A percentile compares a stretch with the other conserved stretches of the same genome.
Conservation (phyloP, 108 stramenopile species). For the Nannochloropsis oceanica region DNA sequence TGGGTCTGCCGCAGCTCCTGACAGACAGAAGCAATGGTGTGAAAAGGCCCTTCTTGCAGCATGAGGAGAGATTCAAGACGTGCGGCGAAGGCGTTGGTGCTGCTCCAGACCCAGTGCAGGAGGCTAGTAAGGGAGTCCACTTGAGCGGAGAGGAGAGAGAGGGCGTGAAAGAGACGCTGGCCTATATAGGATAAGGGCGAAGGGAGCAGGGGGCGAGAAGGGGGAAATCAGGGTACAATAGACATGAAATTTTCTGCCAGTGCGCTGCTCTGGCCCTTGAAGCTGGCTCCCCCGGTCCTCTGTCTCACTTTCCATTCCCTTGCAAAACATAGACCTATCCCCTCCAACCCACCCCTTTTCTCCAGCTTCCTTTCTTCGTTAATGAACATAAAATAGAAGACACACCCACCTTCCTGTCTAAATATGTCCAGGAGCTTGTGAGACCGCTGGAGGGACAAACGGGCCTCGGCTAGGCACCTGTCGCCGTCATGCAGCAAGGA, state of each 20-base stretch:
- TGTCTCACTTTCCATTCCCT: too few relatives aligned
- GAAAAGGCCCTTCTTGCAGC: neutral
- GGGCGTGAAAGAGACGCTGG: neutral
- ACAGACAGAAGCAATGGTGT: neutral
- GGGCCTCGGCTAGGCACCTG: neutral
- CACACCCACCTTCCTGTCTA: neutral
- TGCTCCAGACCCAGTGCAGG: neutral
- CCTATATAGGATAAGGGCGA: neutral
- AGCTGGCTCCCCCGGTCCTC: too few relatives aligned
- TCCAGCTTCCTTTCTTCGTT: too few relatives aligned
- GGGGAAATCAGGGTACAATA: too few relatives aligned
- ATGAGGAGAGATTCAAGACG: neutral
- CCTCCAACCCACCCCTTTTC: too few relatives aligned
- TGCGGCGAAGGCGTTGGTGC: neutral
- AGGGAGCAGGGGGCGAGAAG: too few relatives aligned
- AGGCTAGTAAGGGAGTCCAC: neutral
- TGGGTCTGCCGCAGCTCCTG: neutral
- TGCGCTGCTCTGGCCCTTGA: too few relatives aligned
- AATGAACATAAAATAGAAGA: too few relatives aligned
- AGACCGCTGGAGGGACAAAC: neutral
- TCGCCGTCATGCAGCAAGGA: neutral
- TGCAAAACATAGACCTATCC: too few relatives aligned
- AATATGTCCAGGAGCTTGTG: neutral
- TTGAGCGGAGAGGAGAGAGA: neutral
- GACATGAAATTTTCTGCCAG: too few relatives aligned